Evolutionary conservation across 2,329 filamentous ascomycete genomes (phyloP).

Genomic region (Magnaporthiopsis incrustans): DNA sequence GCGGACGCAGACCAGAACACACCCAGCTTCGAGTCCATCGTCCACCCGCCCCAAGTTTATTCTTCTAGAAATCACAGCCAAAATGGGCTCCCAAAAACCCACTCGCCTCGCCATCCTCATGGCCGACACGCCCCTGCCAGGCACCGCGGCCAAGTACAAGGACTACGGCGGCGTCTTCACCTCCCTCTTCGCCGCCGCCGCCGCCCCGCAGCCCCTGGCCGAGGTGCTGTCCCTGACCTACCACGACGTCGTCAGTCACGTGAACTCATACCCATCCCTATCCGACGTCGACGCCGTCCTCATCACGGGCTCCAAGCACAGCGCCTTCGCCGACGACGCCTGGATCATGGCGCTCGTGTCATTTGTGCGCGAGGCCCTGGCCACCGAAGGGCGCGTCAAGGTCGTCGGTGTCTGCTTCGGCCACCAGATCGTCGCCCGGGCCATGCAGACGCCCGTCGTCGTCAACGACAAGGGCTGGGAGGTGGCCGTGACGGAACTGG

Average conservation of each 20-base stretch:
- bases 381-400: slow-evolving; percentile 56
- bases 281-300: slow-evolving; percentile 74
- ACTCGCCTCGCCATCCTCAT: slow-evolving; percentile 79
- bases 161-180: slow-evolving; percentile 67
- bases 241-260: slow-evolving; percentile 63
- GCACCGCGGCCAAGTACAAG: slow-evolving; percentile 56
- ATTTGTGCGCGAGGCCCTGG: slow-evolving; percentile 45
- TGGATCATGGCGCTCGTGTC: slow-evolving; percentile 73
- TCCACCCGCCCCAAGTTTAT: too few relatives aligned
- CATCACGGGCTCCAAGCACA: slow-evolving; percentile 68
- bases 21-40: too few relatives aligned
- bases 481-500: slow-evolving; percentile 62
- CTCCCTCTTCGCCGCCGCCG: slow-evolving; percentile 47
- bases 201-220: slow-evolving; percentile 34
- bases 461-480: slow-evolving; percentile 70
- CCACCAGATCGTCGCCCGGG: slow-evolving; percentile 74
- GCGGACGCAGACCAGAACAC: too few relatives aligned
- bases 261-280: slow-evolving; percentile 60
- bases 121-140: slow-evolving; percentile 68
- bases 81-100: slow-evolving; percentile 19
- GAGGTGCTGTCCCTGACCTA: slow-evolving; percentile 49
- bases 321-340: slow-evolving; percentile 62
- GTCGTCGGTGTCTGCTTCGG: slow-evolving; percentile 82
- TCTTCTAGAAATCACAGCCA: not conserved
- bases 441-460: slow-evolving; percentile 59